Evolutionary conservation across 805 yeast species (phyloP).

Genomic region (Metschnikowia dekortorum): DNA sequence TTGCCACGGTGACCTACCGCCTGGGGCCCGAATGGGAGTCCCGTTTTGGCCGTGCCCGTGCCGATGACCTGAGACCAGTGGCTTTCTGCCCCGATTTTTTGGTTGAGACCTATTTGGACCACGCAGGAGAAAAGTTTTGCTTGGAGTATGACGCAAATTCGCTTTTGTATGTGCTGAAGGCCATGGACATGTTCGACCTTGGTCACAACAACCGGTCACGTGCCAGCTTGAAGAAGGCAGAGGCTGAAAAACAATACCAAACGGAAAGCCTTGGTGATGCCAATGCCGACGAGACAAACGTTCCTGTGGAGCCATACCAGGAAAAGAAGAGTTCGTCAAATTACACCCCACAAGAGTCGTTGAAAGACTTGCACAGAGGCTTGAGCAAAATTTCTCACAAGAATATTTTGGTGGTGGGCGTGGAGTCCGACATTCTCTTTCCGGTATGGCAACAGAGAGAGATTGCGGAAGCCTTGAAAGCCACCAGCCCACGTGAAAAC

Average conservation of each 20-base stretch:
- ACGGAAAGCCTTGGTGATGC: constrained; percentile 5
- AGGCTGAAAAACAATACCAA: constrained; percentile 24
- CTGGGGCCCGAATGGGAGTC: constrained; percentile 98
- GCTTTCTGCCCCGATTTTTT: constrained; percentile 91
- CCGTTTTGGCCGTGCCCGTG: constrained; percentile 82
- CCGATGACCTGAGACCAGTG: constrained; percentile 73
- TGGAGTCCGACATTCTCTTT: constrained; percentile 86
- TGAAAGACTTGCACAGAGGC: constrained; percentile 62
- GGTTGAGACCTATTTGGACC: constrained; percentile 90
- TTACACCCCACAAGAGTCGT: constrained; percentile 51
- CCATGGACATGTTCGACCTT: constrained; percentile 91
- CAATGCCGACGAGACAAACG: constrained; percentile 11
- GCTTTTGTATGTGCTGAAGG: constrained; percentile 79
- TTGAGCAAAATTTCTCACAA: constrained; percentile 57
- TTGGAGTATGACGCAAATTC: constrained; percentile 89
- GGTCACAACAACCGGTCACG: constrained; percentile 45
- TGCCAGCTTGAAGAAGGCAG: constrained; percentile 40
- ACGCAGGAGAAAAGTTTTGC: constrained; percentile 92
- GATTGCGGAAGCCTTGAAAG: constrained; percentile 54
- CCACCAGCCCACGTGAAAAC: constrained; percentile 22
- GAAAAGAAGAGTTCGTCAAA: constrained; percentile 47
- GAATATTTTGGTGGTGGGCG: constrained; percentile 77
- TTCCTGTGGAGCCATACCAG: constrained; percentile 50
- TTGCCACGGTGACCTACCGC: constrained; percentile 89
- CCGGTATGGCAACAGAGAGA: constrained; percentile 95